A percentile compares a stretch with the other conserved stretches of the same genome.
These are phyloP conservation scores for Phytopythium mirpurense DNA, from an alignment of 352 stramenopile species.

Conservation along the genomic window DNA sequence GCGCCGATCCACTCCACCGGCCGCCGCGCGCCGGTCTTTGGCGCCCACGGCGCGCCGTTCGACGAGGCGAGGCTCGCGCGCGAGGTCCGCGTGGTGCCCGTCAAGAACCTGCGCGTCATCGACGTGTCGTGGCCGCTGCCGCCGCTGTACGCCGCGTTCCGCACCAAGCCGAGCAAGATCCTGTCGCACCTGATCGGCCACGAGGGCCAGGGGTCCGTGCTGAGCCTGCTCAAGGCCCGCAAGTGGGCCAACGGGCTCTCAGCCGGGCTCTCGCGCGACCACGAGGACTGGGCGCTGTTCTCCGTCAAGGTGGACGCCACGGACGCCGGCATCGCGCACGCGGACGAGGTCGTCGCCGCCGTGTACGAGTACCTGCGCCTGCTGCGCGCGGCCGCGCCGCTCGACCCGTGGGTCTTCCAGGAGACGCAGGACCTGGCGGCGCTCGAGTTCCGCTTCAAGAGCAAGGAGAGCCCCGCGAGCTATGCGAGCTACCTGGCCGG, in stretches of 20 bases:
- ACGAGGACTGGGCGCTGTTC: conserved; percentile 70
- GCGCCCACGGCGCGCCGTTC: conserved; percentile 34
- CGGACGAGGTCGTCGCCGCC: conserved; percentile 51
- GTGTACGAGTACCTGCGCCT: conserved; percentile 70
- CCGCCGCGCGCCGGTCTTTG: conserved; percentile 44
- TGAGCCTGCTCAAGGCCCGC: conserved; percentile 88
- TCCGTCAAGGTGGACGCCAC: conserved; percentile 67
- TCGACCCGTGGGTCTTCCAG: conserved; percentile 60
- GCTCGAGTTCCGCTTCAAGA: conserved; percentile 71
- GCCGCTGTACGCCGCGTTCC: conserved; percentile 45
- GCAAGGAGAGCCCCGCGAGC: conserved; percentile 68
- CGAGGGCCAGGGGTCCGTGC: conserved; percentile 89
- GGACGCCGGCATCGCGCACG: conserved; percentile 50
- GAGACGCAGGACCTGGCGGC: conserved; percentile 55
- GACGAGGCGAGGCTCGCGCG: conserved; percentile 39
- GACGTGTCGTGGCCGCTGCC: conserved; percentile 66
- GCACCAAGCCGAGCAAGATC: conserved; percentile 80
- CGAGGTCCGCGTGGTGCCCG: conserved; percentile 43
- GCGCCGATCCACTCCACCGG: conserved; percentile 71
- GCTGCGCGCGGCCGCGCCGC: conserved; percentile 31
- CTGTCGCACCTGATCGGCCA: conserved; percentile 92
- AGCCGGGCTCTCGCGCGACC: conserved; percentile 54
- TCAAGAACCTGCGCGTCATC: conserved; percentile 74
- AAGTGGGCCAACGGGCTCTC: conserved; percentile 72
- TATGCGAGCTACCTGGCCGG: conserved; percentile 63